Percentiles rank a stretch among this genome's conserved stretches.
Evolutionary conservation across 306 rosid species (phyloP).

Genomic region (Trifolium repens): DNA sequence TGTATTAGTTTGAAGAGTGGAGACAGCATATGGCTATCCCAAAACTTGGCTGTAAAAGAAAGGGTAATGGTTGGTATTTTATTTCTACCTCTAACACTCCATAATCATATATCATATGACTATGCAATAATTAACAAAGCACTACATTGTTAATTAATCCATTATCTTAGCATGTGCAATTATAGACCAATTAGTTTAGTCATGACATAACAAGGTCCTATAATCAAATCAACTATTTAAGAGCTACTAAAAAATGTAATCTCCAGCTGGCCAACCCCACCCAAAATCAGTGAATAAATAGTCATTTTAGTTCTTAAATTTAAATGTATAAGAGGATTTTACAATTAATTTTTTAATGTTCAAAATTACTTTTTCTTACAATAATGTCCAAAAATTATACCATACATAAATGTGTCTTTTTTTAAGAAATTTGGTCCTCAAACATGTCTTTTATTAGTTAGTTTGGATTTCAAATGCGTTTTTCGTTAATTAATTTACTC

Average conservation of each 20-base stretch:
- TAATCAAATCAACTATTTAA: slow-evolving; percentile 5
- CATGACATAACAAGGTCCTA: slow-evolving; percentile 7
- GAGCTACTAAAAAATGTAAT: slow-evolving; percentile 14
- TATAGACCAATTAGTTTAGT: slow-evolving; percentile 11
- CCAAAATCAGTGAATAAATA: background rate
- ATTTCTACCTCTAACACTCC: background rate
- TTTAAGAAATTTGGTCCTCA: background rate
- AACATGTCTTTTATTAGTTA: background rate
- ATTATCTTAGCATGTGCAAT: slow-evolving; percentile 8
- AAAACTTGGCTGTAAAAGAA: slow-evolving; percentile 12
- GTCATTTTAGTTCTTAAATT: background rate
- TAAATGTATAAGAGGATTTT: background rate
- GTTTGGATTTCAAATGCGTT: no score
- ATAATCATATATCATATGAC: background rate
- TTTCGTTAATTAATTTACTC: background rate
- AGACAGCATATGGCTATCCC: background rate
- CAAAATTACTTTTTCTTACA: background rate
- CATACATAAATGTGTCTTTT: background rate
- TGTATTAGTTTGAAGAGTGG: slow-evolving; percentile 5
- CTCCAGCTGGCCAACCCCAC: slow-evolving; percentile 16
- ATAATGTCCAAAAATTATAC: background rate
- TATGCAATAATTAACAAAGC: slow-evolving; percentile 12
- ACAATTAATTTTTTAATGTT: background rate
- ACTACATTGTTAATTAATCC: slow-evolving; percentile 18
- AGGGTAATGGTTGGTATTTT: background rate